Percentiles rank a stretch among this genome's conserved stretches.
Evolutionary conservation across 139 green algal species (phyloP).

Genomic region (Limnomonas spitsbergensis): DNA sequence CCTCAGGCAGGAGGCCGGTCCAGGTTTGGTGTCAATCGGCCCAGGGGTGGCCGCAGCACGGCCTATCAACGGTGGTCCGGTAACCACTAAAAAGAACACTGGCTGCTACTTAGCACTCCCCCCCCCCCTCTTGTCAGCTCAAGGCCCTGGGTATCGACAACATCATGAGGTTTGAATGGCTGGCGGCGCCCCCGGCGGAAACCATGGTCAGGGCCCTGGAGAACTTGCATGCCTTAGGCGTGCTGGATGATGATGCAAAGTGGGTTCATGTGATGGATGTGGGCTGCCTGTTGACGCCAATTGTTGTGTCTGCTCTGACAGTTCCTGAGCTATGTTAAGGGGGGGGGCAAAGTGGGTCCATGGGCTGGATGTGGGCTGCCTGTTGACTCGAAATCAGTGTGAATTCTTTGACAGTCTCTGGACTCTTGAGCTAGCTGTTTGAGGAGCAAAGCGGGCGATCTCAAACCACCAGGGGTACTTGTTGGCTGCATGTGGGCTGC

Average conservation of each 20-base stretch:
- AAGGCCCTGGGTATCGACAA: conserved; percentile 86
- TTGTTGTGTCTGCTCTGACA: not conserved
- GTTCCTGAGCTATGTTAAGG: not conserved
- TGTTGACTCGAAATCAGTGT: not conserved
- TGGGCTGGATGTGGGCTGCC: not conserved
- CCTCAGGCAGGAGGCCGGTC: too few relatives aligned
- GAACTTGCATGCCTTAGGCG: conserved; percentile 83
- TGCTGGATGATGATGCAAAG: conserved; percentile 77
- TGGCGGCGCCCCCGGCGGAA: conserved; percentile 82
- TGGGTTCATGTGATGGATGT: conserved; percentile 23
- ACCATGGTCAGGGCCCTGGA: conserved; percentile 80
- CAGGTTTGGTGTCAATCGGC: too few relatives aligned
- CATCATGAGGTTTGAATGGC: conserved; percentile 88
- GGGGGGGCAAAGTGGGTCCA: not conserved
- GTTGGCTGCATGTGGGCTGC: too few relatives aligned
- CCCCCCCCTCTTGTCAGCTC: conserved; percentile 33
- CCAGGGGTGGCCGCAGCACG: too few relatives aligned
- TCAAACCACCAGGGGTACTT: too few relatives aligned
- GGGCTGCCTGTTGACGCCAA: not conserved
- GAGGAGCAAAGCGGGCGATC: too few relatives aligned
- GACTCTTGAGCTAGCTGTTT: too few relatives aligned
- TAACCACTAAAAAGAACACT: too few relatives aligned
- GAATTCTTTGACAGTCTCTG: too few relatives aligned
- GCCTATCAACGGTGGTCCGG: too few relatives aligned
- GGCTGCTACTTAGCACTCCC: too few relatives aligned